Evolutionary conservation across 495 filamentous ascomycete genomes (phyloP).

Genomic region (Penicillium verhagenii): DNA sequence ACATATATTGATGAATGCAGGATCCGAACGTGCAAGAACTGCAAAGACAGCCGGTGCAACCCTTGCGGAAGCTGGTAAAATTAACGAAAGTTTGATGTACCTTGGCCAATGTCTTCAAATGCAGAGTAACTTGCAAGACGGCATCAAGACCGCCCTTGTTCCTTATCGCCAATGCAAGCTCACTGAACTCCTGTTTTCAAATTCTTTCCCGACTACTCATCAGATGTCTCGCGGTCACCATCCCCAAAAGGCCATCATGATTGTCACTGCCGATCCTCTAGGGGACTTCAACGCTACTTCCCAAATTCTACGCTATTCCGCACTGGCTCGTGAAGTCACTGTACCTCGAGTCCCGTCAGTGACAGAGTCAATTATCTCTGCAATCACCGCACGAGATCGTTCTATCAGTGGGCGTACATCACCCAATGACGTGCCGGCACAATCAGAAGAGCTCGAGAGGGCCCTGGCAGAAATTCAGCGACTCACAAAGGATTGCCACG

Average conservation of each 20-base stretch:
- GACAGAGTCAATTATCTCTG: slow-evolving; percentile 59
- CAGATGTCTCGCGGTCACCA: slow-evolving; percentile 52
- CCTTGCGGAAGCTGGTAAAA: slow-evolving; percentile 92
- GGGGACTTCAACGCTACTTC: slow-evolving; percentile 97
- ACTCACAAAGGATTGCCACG: slow-evolving; percentile 72
- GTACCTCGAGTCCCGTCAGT: slow-evolving; percentile 84
- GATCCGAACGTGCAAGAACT: slow-evolving; percentile 86
- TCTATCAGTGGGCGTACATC: slow-evolving; percentile 47
- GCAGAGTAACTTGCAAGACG: slow-evolving; percentile 76
- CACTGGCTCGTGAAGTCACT: slow-evolving; percentile 88
- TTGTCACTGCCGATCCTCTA: slow-evolving; percentile 90
- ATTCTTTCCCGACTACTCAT: slow-evolving; percentile 78
- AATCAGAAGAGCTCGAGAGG: slow-evolving; percentile 69
- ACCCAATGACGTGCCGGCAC: slow-evolving; percentile 47
- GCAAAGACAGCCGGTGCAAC: slow-evolving; percentile 93
- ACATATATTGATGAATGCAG: slow-evolving; percentile 30
- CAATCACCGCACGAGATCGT: slow-evolving; percentile 30
- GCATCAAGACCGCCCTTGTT: slow-evolving; percentile 76
- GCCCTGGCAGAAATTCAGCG: slow-evolving; percentile 72
- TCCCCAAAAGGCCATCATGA: slow-evolving; percentile 90
- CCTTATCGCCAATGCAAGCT: slow-evolving; percentile 96
- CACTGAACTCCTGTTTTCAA: slow-evolving; percentile 93
- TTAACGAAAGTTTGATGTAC: slow-evolving; percentile 98
- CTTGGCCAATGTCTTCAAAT: slow-evolving; percentile 96
- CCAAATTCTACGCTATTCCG: slow-evolving; percentile 94